Conservation (phyloP, 2,329 filamentous ascomycete genomes). For the Magnaporthiopsis rhizophila region DNA sequence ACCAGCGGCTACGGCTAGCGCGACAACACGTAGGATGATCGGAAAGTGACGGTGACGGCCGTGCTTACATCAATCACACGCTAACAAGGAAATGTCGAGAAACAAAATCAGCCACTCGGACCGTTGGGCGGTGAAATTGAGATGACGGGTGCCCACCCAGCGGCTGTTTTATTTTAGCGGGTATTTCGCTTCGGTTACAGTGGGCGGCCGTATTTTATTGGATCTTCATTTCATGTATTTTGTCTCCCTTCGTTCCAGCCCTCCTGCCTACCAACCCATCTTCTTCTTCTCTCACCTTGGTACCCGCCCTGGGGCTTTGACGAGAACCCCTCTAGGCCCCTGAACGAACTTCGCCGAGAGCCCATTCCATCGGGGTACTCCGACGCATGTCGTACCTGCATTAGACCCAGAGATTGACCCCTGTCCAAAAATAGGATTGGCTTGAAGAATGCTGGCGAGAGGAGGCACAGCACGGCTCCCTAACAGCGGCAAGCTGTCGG, state of each 20-base stretch:
- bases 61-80: neutral
- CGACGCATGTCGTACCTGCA: neutral
- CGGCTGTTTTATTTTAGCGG: neutral
- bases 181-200: neutral
- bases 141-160: neutral
- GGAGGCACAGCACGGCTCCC: no score
- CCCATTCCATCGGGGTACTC: no score
- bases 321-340: no score
- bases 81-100: neutral
- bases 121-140: neutral
- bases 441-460: neutral
- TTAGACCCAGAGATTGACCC: neutral
- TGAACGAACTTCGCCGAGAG: no score
- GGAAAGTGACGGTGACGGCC: neutral
- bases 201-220: neutral
- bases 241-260: neutral
- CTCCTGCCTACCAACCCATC: neutral
- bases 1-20: no score
- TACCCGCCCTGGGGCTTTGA: neutral
- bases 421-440: neutral
- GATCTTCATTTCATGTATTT: neutral
- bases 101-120: neutral
- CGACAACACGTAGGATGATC: neutral
- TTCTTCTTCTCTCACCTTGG: neutral
- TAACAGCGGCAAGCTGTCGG: no score